Base-by-base conservation (phyloP, 1,139 yeast genomes). In the Magnusiomyces tetraspermus region DNA sequence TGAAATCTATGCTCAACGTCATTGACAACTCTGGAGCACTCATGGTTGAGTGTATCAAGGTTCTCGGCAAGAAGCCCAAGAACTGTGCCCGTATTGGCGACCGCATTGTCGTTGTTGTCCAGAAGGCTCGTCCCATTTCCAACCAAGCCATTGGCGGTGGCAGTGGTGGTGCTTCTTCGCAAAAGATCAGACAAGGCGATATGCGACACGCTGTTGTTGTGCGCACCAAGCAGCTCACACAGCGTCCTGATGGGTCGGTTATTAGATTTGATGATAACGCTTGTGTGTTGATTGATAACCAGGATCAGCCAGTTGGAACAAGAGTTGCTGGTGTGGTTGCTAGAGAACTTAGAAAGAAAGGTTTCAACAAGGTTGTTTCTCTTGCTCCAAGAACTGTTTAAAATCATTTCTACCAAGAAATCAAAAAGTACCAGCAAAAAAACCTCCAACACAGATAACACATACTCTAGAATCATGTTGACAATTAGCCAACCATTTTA, bases 21-120 rank as follows among this genome's bases (percentile, higher is more conserved):
- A 85, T 90, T 58, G 97, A 90, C 72, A 90, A 89, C 76, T 85
- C 96, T 58, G 96, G 98, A 33, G 98, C 97, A 3, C 88, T 85
- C 67, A 73, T 89, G 56, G 98, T 86, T 24, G 98, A 92, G 71
- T 92, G 98, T 69, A 89, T 92, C 74, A 92, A 90, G 70, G 97
- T 92, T 22, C 76, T 92, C 58, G 83, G 95, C 60, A 95, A 92
- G 65, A 82, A 85, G 1, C 96, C 96, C 37, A 80, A 77, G 67
- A 84, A 84, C 65, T 83, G 82, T 60, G 98, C 95, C 48, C 74
- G 78, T 54, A 81, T 89, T 24, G 63, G 76, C 46, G 98, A 92
- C 69, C 86, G 84, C 67, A 85, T 92, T 59, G 96, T 94, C 23
- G 95, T 89, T 55, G 98, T 94, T 52, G 94, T 92, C 48, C 94